phyloP scores from a whole-genome alignment of 176 grass and related monocot species.

The Elymus sibiricus region DNA sequence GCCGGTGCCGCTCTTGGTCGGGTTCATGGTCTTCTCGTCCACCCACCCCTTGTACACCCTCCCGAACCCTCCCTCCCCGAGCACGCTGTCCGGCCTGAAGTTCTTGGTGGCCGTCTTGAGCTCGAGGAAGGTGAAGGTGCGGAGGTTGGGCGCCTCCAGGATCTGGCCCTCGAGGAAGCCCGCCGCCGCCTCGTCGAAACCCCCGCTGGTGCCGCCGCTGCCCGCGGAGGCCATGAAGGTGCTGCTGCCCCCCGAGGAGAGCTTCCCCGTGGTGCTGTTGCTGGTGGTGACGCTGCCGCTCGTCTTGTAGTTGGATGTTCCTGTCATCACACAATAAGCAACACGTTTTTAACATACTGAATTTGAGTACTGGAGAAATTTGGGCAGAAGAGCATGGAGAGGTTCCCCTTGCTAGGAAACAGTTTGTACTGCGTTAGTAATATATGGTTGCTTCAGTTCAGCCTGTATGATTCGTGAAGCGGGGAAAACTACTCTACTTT shows the following conservation, averaged over 20 bases:
- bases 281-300: constrained; percentile 59
- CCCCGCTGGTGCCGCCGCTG: constrained; percentile 33
- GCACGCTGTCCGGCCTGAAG: constrained; percentile 68
- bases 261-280: constrained; percentile 48
- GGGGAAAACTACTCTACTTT: neutral
- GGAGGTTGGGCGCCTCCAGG: constrained; percentile 72
- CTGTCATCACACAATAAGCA: constrained; percentile 12
- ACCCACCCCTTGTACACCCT: constrained; percentile 94
- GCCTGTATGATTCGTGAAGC: neutral
- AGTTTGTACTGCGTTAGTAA: neutral
- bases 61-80: constrained; percentile 84
- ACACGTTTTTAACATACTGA: neutral
- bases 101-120: constrained; percentile 69
- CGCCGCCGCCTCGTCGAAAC: constrained; percentile 22
- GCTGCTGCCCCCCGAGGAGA: constrained; percentile 34
- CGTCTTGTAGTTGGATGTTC: constrained; percentile 43
- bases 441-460: neutral
- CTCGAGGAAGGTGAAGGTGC: constrained; percentile 75
- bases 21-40: constrained; percentile 83
- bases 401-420: neutral
- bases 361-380: too few species aligned
- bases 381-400: neutral
- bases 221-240: constrained; percentile 47
- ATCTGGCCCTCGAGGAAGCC: constrained; percentile 53
- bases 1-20: constrained; percentile 36